phyloP scores from a whole-genome alignment of 306 rosid species.

The Trifolium pratense region DNA sequence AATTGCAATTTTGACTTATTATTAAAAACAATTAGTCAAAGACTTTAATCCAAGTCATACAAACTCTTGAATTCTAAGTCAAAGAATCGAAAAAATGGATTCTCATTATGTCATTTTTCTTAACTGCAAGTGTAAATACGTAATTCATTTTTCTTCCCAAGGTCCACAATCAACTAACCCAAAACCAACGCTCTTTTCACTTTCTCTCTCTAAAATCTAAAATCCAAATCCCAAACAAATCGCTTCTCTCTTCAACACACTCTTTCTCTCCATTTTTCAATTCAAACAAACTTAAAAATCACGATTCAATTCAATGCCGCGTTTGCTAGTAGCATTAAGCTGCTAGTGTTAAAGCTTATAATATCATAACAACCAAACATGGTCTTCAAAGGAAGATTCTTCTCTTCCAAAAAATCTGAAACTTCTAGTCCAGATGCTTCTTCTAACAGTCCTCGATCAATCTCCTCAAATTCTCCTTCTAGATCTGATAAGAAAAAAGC shows the following conservation, averaged over 20 bases:
- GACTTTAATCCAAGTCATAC: not conserved
- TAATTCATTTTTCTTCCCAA: not conserved
- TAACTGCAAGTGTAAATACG: too few relatives aligned
- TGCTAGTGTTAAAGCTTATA: slow-evolving; percentile 46
- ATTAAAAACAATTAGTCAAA: not conserved
- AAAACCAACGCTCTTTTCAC: not conserved
- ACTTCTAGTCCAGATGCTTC: slow-evolving; percentile 86
- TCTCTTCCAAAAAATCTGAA: slow-evolving; percentile 88
- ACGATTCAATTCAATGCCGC: slow-evolving; percentile 53
- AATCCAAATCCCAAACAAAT: not conserved
- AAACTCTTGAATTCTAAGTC: slow-evolving; percentile 1
- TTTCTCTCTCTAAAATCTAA: slow-evolving; percentile 19
- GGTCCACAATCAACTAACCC: slow-evolving; percentile 36
- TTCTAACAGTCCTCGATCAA: slow-evolving; percentile 70
- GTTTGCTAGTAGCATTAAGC: slow-evolving; percentile 40
- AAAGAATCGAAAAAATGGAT: slow-evolving; percentile 5
- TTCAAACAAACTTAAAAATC: not conserved
- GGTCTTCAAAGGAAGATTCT: slow-evolving; percentile 97
- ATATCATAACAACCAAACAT: slow-evolving; percentile 40
- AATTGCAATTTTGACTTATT: not conserved
- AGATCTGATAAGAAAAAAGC: slow-evolving; percentile 91
- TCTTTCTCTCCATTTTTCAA: not conserved
- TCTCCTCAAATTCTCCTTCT: slow-evolving; percentile 76
- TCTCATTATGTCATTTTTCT: not conserved
- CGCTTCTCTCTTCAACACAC: not conserved